phyloP scores from a whole-genome alignment of 2,329 filamentous ascomycete genomes.

The Botrytis pseudocinerea region DNA sequence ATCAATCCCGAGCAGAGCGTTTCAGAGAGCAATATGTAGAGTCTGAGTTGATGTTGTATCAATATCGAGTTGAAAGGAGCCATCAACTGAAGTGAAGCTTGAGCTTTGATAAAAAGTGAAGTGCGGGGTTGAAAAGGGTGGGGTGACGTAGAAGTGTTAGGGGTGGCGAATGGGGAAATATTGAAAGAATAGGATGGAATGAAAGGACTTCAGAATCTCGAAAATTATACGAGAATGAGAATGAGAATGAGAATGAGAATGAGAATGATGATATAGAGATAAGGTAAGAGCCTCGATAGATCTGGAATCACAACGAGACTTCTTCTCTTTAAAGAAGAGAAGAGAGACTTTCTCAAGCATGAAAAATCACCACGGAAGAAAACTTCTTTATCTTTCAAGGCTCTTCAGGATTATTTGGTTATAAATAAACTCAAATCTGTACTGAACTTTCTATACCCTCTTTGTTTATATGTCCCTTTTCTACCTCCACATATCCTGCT shows the following conservation, averaged over 20 bases:
- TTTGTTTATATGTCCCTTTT: neutral
- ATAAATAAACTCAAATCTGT: neutral
- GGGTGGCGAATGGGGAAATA: neutral
- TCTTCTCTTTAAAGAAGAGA: neutral
- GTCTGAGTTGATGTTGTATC: neutral
- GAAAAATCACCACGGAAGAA: neutral
- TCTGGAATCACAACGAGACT: neutral
- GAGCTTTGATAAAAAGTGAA: slow-evolving; percentile 14
- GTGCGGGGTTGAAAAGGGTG: slow-evolving; percentile 2
- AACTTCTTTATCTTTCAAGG: neutral
- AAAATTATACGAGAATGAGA: neutral
- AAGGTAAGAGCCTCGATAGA: neutral
- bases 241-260: neutral
- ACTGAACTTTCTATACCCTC: neutral
- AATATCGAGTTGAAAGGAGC: neutral
- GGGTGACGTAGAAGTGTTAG: neutral
- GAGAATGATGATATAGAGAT: neutral
- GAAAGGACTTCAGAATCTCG: neutral
- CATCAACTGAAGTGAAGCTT: slow-evolving; percentile 1
- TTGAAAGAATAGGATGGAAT: neutral
- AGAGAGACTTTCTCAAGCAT: neutral
- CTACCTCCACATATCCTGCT: neutral
- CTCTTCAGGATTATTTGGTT: too few relatives aligned
- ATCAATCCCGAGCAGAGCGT: neutral
- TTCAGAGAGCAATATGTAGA: neutral